Percentiles rank a stretch among this genome's conserved stretches.
Evolutionary conservation across 192 early-diverging fungal species (phyloP).

Genomic region (Backusella psychrophila): DNA sequence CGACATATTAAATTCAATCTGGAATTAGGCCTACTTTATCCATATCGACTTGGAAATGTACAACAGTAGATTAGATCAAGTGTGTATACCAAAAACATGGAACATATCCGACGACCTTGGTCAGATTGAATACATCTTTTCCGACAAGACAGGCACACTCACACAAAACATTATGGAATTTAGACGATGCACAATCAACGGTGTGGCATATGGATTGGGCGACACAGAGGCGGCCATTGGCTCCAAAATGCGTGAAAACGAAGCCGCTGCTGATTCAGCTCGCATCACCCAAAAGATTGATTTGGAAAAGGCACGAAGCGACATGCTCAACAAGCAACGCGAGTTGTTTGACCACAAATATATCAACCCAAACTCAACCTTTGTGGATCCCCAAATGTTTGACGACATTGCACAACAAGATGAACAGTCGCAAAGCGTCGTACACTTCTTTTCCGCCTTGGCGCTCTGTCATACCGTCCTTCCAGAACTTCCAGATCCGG

Average conservation of each 20-base stretch:
- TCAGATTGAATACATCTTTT: constrained; percentile 82
- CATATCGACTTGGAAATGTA: constrained; percentile 66
- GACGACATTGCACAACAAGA: constrained; percentile 18
- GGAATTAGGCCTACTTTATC: constrained; percentile 65
- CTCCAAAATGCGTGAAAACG: constrained; percentile 25
- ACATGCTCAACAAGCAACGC: constrained; percentile 57
- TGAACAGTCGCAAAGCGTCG: constrained; percentile 18
- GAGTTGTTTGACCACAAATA: constrained; percentile 60
- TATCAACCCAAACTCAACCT: constrained; percentile 62
- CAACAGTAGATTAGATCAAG: constrained; percentile 49
- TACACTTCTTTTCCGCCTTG: constrained; percentile 56
- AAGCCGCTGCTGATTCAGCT: neutral
- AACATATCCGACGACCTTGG: constrained; percentile 72
- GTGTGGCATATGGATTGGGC: constrained; percentile 54
- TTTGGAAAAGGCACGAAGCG: constrained; percentile 39
- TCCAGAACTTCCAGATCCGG: constrained; percentile 45
- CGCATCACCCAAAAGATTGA: constrained; percentile 11
- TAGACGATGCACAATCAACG: constrained; percentile 64
- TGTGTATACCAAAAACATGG: constrained; percentile 68
- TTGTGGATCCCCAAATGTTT: constrained; percentile 55
- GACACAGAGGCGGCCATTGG: constrained; percentile 54
- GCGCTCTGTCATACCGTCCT: constrained; percentile 71
- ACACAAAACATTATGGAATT: constrained; percentile 84
- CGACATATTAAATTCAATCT: too few species aligned
- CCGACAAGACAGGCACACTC: constrained; percentile 81